Base-by-base conservation (phyloP, 1,139 yeast genomes). In the Groenewaldozyma auringiensis region DNA sequence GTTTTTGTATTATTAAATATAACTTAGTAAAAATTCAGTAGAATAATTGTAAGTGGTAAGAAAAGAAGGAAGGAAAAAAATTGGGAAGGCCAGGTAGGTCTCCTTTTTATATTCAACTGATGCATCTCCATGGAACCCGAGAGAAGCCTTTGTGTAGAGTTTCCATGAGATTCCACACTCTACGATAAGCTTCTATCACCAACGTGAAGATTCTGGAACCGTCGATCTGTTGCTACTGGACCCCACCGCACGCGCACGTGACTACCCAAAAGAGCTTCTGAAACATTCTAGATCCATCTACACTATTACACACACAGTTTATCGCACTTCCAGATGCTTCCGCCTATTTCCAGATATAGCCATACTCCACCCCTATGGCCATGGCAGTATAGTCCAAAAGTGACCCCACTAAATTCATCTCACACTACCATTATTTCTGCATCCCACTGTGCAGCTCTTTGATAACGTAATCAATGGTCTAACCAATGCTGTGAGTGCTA, bases 121-220 rank as follows among this genome's bases (percentile, higher is more conserved):
- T 35, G 31, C 22, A 25, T 13, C 3, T 39, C 41, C 13, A 29
- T 21, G 21, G 41, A 43, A 17, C 35, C 34, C 3, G 47, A 42
- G 27, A 29, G 48, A 35, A 42, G 29, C 29, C 29, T 25, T 25
- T 25, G 29, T 25, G 29, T 8, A 25, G 29, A 25, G 29, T 11
- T 25, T 25, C 29, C 29, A 25, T 25, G 29, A 25, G 29, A 11
- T 25, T 25, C 29, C 29, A 25, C 29, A 25, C 29, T 8, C 29
- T 25, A 25, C 29, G 29, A 25, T 25, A 8, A 25, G 29, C 29
- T 25, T 8, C 29, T 6, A 25, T 25, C 6, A 25, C n/a, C n/a
- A n/a, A n/a, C n/a, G n/a, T n/a, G n/a, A n/a, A n/a, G n/a, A 25
- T 25, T 25, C 11, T 13, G 11, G 31, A 8, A 25, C 31, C 31